phyloP scores from a whole-genome alignment of 257 asterid species.

The Fraxinus pennsylvanica region DNA sequence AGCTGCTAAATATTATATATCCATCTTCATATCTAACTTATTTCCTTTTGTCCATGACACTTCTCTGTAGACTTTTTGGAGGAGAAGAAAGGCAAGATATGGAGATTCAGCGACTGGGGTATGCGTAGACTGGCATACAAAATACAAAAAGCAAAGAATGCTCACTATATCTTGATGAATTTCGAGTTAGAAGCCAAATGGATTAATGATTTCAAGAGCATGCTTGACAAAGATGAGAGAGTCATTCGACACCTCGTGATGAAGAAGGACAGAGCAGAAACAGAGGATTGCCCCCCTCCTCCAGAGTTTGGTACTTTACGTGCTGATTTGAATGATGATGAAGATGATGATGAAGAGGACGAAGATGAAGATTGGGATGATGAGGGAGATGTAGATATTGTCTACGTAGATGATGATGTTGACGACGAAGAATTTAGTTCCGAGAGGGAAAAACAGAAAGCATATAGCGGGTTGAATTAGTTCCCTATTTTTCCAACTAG shows the following conservation, averaged over 20 bases:
- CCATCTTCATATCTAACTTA: neutral
- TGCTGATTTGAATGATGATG: conserved; percentile 47
- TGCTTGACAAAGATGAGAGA: conserved; percentile 89
- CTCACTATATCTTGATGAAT: conserved; percentile 87
- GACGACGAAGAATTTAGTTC: conserved; percentile 21
- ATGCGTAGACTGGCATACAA: conserved; percentile 88
- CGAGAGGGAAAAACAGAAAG: conserved; percentile 18
- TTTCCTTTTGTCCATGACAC: neutral
- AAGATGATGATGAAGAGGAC: conserved; percentile 32
- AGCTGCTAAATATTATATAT: neutral
- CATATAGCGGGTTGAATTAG: conserved; percentile 27
- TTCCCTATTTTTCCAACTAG: neutral
- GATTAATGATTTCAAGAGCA: conserved; percentile 85
- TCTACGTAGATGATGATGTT: conserved; percentile 39
- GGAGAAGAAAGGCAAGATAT: conserved; percentile 87
- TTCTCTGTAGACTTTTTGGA: conserved; percentile 56
- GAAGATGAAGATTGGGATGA: conserved; percentile 39
- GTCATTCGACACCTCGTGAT: conserved; percentile 91
- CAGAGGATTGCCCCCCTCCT: conserved; percentile 87
- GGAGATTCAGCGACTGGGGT: conserved; percentile 99
- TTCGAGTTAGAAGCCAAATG: conserved; percentile 78
- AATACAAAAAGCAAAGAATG: conserved; percentile 78
- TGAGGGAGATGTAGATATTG: conserved; percentile 31
- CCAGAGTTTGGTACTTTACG: conserved; percentile 60
- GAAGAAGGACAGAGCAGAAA: conserved; percentile 84